These are phyloP conservation scores for Pouteria glomerata DNA, from an alignment of 148 eudicot genomes.

Conservation along the genomic window DNA sequence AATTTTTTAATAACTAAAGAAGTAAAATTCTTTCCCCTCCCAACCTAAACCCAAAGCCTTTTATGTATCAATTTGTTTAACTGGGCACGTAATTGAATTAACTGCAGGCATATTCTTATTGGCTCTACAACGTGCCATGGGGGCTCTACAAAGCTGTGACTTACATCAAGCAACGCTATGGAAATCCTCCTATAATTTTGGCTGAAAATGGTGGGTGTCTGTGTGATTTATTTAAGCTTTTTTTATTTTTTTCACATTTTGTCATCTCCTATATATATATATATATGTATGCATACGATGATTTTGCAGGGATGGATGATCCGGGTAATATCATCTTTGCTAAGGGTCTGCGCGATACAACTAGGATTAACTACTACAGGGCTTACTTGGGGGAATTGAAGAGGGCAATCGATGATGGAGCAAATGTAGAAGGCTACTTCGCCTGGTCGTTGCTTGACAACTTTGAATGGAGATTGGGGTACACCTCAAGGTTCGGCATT, in stretches of 20 bases:
- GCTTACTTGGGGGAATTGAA: slow-evolving; percentile 54
- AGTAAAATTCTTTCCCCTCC: no score
- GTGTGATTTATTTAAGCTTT: not conserved
- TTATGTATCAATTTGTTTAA: no score
- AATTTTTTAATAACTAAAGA: no score
- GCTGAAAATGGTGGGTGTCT: slow-evolving; percentile 92
- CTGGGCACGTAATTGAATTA: slow-evolving; percentile 45
- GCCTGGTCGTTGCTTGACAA: slow-evolving; percentile 96
- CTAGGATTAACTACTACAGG: slow-evolving; percentile 67
- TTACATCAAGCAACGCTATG: slow-evolving; percentile 74
- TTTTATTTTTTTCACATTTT: not conserved
- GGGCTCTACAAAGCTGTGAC: slow-evolving; percentile 79
- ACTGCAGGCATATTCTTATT: slow-evolving; percentile 62
- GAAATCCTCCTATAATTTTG: slow-evolving; percentile 70
- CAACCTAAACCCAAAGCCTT: no score
- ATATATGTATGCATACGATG: no score
- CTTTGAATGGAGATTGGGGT: slow-evolving; percentile 88
- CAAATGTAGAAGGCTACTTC: slow-evolving; percentile 80
- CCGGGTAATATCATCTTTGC: slow-evolving; percentile 67
- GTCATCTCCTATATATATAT: not conserved
- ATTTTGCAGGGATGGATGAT: slow-evolving; percentile 83
- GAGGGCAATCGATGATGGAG: slow-evolving; percentile 71
- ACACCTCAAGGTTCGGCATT: slow-evolving; percentile 87
- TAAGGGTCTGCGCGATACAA: slow-evolving; percentile 48
- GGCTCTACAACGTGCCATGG: slow-evolving; percentile 95